Conservation (phyloP, 208 protist species). For the Leishmania tarentolae region DNA sequence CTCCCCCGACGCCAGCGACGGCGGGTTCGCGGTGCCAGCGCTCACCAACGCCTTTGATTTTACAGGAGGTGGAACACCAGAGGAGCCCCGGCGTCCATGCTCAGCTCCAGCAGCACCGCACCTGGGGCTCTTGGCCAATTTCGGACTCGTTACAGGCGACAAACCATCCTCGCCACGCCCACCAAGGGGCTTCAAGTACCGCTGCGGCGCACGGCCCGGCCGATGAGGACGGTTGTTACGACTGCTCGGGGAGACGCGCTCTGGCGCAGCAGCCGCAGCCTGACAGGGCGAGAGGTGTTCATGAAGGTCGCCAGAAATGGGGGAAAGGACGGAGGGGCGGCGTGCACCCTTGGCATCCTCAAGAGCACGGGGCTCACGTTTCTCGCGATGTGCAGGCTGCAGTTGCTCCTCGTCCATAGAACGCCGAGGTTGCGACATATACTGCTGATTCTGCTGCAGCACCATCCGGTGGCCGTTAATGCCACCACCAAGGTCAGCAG, state of each 20-base stretch:
- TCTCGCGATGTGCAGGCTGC: neutral
- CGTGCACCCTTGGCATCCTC: slow-evolving; percentile 4
- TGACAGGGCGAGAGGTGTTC: slow-evolving; percentile 11
- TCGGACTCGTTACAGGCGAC: slow-evolving; percentile 12
- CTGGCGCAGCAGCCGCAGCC: neutral
- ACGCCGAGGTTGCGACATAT: slow-evolving; percentile 6
- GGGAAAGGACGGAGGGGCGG: slow-evolving; percentile 23
- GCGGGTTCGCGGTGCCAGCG: neutral
- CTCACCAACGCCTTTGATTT: neutral
- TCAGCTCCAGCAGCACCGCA: slow-evolving; percentile 6
- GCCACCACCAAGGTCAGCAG: slow-evolving; percentile 16
- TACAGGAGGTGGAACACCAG: slow-evolving; percentile 8
- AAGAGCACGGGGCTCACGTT: neutral
- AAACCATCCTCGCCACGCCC: slow-evolving; percentile 9
- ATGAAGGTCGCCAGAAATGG: slow-evolving; percentile 16
- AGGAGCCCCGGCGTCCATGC: neutral
- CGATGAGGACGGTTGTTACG: slow-evolving; percentile 20
- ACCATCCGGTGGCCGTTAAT: slow-evolving; percentile 22
- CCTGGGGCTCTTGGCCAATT: slow-evolving; percentile 9
- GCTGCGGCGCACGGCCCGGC: slow-evolving; percentile 23
- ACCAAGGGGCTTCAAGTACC: slow-evolving; percentile 30
- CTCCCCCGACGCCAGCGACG: slow-evolving; percentile 8
- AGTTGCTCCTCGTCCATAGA: slow-evolving; percentile 5
- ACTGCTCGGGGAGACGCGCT: slow-evolving; percentile 11
- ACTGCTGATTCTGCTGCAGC: slow-evolving; percentile 12